Base-by-base conservation (phyloP, 441 rosid species). In the Aquilaria agallochum region DNA sequence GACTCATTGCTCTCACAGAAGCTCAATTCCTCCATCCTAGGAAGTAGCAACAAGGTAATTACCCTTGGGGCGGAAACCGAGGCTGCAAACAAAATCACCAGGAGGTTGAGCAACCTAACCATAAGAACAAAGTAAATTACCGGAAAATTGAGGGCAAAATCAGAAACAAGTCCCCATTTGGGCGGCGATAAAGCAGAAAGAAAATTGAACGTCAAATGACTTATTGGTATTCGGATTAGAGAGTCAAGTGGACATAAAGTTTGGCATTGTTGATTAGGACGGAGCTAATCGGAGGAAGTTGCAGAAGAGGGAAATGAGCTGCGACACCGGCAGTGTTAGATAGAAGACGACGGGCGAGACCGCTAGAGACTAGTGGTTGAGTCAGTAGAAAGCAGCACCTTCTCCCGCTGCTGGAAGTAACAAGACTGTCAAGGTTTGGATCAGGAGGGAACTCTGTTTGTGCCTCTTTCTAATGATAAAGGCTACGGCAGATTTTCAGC, bases 11-110 rank as follows among this genome's bases (percentile, higher is more conserved):
- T 15, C 15, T 15, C 15, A 15, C 15, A 15, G 15, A 15, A 15
- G 15, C 15, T 15, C 15, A 15, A 15, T 15, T 15, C 15, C 1
- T 20, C 20, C 20, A 80, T 93, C 98, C 98, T 96, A 91, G 36
- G 96, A 91, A 68, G 96, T 89, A 9, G 95, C 96, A 32, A 89
- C 81, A 61, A 94, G 85, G 55, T 80, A 65, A 60, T 91, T 90
- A 33, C 96, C 96, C 76, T 80, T 85, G 2, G 96, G 90, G 76
- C 98, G 87, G 76, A 94, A 94, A 79, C 81, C 42, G 64, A 94
- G 95, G 72, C 97, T 94, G 0, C 95, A 89, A 65, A 91, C 78
- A 2, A 96, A 88, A 72, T 89, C 98, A 40, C 71, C 62, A 2
- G 98, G 96, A 64, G 95, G 90, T 64, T 89, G 92, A 69, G 74